Evolutionary conservation across 345 rosid species (phyloP).

Genomic region (Cochlearia excelsa): DNA sequence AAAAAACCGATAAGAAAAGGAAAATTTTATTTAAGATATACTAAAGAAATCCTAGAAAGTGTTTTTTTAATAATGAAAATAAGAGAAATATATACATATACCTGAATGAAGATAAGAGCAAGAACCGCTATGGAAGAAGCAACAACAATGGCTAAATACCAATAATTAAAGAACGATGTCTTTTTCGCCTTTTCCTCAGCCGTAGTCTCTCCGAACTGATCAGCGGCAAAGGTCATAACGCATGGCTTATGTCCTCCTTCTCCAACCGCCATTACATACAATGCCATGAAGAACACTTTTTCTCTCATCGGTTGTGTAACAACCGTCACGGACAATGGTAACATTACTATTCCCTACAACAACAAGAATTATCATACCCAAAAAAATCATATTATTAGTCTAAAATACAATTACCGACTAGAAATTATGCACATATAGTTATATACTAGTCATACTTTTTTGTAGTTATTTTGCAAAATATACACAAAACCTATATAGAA

Average conservation of each 20-base stretch:
- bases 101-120: conserved; percentile 73
- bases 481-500: no score
- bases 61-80: no score
- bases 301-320: conserved; percentile 39
- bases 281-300: conserved; percentile 59
- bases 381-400: not conserved
- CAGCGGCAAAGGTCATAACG: conserved; percentile 92
- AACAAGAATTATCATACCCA: not conserved
- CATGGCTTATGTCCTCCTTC: conserved; percentile 98
- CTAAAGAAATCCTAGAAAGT: no score
- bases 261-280: conserved; percentile 71
- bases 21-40: no score
- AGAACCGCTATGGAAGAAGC: conserved; percentile 60
- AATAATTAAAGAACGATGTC: conserved; percentile 94
- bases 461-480: no score
- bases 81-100: conserved; percentile 6
- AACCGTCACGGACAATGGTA: conserved; percentile 61
- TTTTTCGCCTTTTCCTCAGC: conserved; percentile 64
- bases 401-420: no score
- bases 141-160: conserved; percentile 61
- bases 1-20: no score
- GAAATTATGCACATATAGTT: no score
- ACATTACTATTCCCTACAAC: conserved; percentile 65
- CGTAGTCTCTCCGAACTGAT: conserved; percentile 67
- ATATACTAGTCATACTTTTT: no score